Percentiles rank a stretch among this genome's conserved stretches.
phyloP scores from a whole-genome alignment of 257 asterid genomes.

The Lantana camara region DNA sequence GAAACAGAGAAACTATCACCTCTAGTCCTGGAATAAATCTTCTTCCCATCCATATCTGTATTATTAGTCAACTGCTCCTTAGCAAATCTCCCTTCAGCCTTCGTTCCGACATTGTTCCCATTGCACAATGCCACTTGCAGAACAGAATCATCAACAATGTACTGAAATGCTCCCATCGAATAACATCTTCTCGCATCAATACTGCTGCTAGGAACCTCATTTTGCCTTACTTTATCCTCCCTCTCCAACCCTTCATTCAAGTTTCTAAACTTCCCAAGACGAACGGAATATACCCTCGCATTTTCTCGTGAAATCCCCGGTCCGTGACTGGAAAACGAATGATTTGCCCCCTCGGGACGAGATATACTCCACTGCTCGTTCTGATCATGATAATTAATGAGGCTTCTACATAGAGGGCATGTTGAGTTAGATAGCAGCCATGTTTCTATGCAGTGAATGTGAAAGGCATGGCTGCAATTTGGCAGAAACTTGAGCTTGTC shows the following conservation, averaged over 20 bases:
- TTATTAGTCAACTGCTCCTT: constrained; percentile 17
- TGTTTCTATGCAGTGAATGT: constrained; percentile 47
- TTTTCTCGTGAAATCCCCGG: constrained; percentile 23
- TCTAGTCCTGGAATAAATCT: constrained; percentile 47
- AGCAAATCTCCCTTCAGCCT: constrained; percentile 1
- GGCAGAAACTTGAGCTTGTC: constrained; percentile 51
- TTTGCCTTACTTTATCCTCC: constrained; percentile 13
- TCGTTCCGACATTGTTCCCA: not conserved
- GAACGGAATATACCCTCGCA: constrained; percentile 44
- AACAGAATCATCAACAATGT: constrained; percentile 43
- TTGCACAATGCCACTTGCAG: constrained; percentile 46
- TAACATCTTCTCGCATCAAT: constrained; percentile 67
- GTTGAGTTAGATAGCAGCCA: constrained; percentile 55
- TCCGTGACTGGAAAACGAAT: constrained; percentile 6
- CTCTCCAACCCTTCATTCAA: constrained; percentile 26
- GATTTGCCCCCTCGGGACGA: constrained; percentile 21
- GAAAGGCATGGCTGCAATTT: constrained; percentile 47
- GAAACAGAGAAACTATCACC: constrained; percentile 73
- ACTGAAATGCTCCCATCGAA: constrained; percentile 70
- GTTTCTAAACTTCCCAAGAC: constrained; percentile 59
- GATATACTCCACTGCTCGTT: constrained; percentile 24
- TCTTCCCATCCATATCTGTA: constrained; percentile 43
- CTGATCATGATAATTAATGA: constrained; percentile 32
- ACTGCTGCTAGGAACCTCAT: constrained; percentile 35
- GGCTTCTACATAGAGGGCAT: constrained; percentile 49